These are phyloP conservation scores for Verticillium zaregamsianum DNA, from an alignment of 2,329 filamentous ascomycete genomes.

Conservation along the genomic window DNA sequence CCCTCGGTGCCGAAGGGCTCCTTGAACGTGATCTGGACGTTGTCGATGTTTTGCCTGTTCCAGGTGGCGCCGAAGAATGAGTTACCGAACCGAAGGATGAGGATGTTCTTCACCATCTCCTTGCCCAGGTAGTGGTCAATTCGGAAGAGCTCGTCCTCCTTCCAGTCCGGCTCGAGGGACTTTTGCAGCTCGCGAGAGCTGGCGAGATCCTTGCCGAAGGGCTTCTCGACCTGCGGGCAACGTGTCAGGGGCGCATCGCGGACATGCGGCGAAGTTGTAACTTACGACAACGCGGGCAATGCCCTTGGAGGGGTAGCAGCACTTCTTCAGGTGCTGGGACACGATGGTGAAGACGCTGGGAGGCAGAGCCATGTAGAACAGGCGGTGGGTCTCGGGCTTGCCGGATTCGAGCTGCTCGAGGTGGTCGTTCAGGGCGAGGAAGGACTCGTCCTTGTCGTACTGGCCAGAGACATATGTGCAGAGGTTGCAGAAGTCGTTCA, in stretches of 20 bases:
- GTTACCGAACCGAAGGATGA: conserved; percentile 97
- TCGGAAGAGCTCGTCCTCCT: conserved; percentile 96
- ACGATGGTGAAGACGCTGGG: conserved; percentile 98
- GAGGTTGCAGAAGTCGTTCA: conserved; percentile 81
- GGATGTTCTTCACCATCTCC: conserved; percentile 99
- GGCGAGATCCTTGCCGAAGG: conserved; percentile 93
- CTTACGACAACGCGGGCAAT: conserved; percentile 91
- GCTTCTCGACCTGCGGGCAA: conserved; percentile 81
- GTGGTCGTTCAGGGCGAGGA: conserved; percentile 79
- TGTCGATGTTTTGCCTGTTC: conserved; percentile 99
- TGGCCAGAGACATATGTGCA: conserved; percentile 96
- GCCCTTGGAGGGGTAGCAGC: conserved; percentile 89
- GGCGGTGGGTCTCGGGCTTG: conserved; percentile 77
- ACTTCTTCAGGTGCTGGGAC: conserved; percentile 93
- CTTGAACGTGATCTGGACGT: conserved; percentile 98
- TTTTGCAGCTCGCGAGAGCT: conserved; percentile 94
- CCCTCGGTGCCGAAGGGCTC: conserved; percentile 98
- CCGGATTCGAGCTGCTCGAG: conserved; percentile 80
- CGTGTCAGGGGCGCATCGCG: conserved; percentile 2
- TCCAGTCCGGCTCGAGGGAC: conserved; percentile 95
- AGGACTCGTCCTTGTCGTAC: conserved; percentile 96
- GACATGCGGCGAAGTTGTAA: conserved; percentile 10
- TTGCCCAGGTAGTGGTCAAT: conserved; percentile 99
- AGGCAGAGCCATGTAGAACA: conserved; percentile 99
- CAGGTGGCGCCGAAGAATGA: conserved; percentile 98